These are phyloP conservation scores for Rhodotorula sp. DNA, from an alignment of 1,284 basidiomycete genomes.

Conservation along the genomic window DNA sequence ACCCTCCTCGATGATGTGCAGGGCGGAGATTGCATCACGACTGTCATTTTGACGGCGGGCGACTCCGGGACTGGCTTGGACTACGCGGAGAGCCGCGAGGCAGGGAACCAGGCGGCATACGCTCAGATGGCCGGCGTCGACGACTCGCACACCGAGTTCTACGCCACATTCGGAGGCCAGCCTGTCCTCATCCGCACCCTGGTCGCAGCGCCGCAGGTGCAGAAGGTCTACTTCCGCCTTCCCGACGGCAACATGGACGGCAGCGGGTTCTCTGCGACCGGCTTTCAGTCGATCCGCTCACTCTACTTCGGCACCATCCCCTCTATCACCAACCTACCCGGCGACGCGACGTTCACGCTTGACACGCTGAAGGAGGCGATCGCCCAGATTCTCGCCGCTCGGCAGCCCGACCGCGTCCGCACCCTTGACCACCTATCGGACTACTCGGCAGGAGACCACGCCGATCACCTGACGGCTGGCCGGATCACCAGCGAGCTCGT, in stretches of 20 bases:
- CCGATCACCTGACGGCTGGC: constrained; percentile 35
- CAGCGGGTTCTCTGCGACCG: constrained; percentile 14
- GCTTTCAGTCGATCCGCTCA: constrained; percentile 15
- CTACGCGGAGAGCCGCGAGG: constrained; percentile 27
- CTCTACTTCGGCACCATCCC: constrained; percentile 35
- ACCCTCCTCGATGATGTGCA: constrained; percentile 6
- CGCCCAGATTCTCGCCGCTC: constrained; percentile 21
- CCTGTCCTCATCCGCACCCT: constrained; percentile 32
- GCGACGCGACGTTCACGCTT: constrained; percentile 35
- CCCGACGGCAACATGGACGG: constrained; percentile 37
- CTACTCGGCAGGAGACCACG: constrained; percentile 37
- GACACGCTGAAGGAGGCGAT: constrained; percentile 24
- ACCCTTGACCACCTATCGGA: constrained; percentile 33
- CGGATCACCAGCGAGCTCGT: constrained; percentile 22
- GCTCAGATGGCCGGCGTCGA: constrained; percentile 25
- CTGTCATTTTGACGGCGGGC: constrained; percentile 23
- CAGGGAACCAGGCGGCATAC: constrained; percentile 33
- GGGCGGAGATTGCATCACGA: constrained; percentile 9
- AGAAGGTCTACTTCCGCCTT: constrained; percentile 32
- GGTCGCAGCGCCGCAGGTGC: constrained; percentile 18
- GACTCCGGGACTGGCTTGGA: constrained; percentile 24
- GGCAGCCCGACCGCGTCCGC: constrained; percentile 19
- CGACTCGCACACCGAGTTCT: constrained; percentile 18
- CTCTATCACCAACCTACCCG: constrained; percentile 21
- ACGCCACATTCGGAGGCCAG: constrained; percentile 31